Evolutionary conservation across 257 asterid genomes (phyloP).

Genomic region (Paulownia fortunei): DNA sequence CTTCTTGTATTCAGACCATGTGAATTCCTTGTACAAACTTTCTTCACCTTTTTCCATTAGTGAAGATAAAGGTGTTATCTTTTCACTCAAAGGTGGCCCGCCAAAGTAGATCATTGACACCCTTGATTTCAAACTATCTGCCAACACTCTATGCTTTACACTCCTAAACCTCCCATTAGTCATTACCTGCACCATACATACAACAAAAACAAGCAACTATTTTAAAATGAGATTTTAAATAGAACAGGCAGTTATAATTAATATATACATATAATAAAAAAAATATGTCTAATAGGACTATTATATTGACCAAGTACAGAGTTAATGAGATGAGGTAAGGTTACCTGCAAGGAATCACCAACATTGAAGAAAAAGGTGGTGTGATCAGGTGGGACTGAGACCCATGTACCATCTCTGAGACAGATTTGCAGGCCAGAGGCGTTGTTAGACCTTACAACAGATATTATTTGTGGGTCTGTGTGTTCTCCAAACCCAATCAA

Average conservation of each 20-base stretch:
- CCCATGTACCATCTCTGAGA: constrained; percentile 50
- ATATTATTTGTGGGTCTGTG: constrained; percentile 64
- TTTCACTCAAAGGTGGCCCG: constrained; percentile 61
- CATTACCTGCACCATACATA: constrained; percentile 50
- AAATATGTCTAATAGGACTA: background rate
- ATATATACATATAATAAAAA: no score
- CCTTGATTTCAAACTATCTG: constrained; percentile 40
- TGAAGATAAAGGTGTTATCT: constrained; percentile 45
- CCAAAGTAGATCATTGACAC: constrained; percentile 76
- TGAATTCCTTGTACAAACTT: constrained; percentile 64
- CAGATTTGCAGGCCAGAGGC: constrained; percentile 54
- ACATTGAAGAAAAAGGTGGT: constrained; percentile 59
- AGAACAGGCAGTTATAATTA: no score
- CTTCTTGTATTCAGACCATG: constrained; percentile 74
- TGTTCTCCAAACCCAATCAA: constrained; percentile 64
- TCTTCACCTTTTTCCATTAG: constrained; percentile 66
- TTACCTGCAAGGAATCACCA: constrained; percentile 61
- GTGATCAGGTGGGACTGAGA: constrained; percentile 55
- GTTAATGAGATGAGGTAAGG: background rate
- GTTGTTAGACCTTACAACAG: constrained; percentile 54
- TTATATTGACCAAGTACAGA: background rate
- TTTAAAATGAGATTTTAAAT: no score
- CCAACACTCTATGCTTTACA: constrained; percentile 70
- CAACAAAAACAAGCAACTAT: background rate
- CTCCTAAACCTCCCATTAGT: constrained; percentile 68